Evolutionary conservation across 140 eudicot genomes (phyloP).

Genomic region (Erigeron philadelphicus): DNA sequence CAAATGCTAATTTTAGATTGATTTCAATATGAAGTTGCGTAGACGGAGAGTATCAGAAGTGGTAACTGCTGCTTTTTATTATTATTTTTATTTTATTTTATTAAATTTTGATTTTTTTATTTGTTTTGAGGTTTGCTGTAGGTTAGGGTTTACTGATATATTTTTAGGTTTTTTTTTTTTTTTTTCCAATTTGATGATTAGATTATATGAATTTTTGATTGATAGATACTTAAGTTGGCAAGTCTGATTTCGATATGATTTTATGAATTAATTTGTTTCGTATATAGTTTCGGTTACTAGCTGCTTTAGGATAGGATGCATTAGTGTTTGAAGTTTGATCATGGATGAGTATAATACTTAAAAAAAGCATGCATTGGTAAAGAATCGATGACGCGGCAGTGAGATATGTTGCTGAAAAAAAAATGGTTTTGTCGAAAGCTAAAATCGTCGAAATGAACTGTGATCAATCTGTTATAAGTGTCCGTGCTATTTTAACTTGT

Average conservation of each 20-base stretch:
- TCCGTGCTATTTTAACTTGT: too few relatives aligned
- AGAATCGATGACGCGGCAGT: not conserved
- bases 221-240: not conserved
- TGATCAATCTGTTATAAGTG: too few relatives aligned
- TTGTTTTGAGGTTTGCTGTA: constrained; percentile 15
- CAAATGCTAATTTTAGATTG: constrained; percentile 50
- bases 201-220: too few relatives aligned
- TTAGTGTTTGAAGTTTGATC: not conserved
- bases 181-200: not conserved
- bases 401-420: not conserved
- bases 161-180: constrained; percentile 18
- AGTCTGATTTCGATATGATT: not conserved
- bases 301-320: constrained; percentile 7
- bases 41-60: constrained; percentile 91
- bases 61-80: constrained; percentile 34
- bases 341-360: constrained; percentile 6
- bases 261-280: not conserved
- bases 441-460: not conserved
- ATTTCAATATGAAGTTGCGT: constrained; percentile 70
- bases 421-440: not conserved
- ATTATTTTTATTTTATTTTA: not conserved
- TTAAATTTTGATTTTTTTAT: constrained; percentile 3
- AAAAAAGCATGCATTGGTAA: not conserved
- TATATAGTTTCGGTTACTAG: not conserved
- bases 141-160: constrained; percentile 37